Percentiles rank a stretch among this genome's conserved stretches.
These are phyloP conservation scores for Hirsutella rhossiliensis DNA, from an alignment of 2,329 filamentous ascomycete species.

Conservation along the genomic window DNA sequence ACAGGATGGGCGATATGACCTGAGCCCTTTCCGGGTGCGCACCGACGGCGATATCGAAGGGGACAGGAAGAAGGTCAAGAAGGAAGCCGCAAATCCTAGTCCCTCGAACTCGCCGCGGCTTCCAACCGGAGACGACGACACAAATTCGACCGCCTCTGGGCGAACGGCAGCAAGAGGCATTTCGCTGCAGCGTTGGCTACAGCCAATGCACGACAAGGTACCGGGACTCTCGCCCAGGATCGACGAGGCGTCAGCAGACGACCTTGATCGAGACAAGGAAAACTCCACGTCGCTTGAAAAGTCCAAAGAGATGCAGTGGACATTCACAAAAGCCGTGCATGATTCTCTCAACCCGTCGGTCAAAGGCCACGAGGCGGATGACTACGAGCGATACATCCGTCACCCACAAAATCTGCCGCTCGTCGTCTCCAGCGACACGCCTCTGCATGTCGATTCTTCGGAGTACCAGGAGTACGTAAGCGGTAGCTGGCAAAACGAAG, in stretches of 20 bases:
- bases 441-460: constrained; percentile 41
- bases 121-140: constrained; percentile 25
- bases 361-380: constrained; percentile 61
- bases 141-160: constrained; percentile 25
- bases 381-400: constrained; percentile 79
- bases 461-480: constrained; percentile 77
- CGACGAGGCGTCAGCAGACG: not conserved
- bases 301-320: constrained; percentile 74
- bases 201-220: constrained; percentile 29
- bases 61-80: constrained; percentile 51
- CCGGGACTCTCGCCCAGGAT: constrained; percentile 1
- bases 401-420: constrained; percentile 85
- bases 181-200: constrained; percentile 51
- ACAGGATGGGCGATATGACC: constrained; percentile 63
- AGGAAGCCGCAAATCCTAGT: constrained; percentile 59
- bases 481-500: constrained; percentile 51
- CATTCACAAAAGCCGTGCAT: constrained; percentile 72
- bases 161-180: constrained; percentile 32
- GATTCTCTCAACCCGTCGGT: constrained; percentile 81
- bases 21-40: constrained; percentile 79
- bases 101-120: constrained; percentile 30
- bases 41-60: constrained; percentile 47
- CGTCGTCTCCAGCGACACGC: constrained; percentile 58
- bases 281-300: constrained; percentile 59
- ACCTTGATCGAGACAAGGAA: constrained; percentile 18